These are phyloP conservation scores for Diaporthe longicolla DNA, from an alignment of 2,329 filamentous ascomycete species.

Conservation along the genomic window DNA sequence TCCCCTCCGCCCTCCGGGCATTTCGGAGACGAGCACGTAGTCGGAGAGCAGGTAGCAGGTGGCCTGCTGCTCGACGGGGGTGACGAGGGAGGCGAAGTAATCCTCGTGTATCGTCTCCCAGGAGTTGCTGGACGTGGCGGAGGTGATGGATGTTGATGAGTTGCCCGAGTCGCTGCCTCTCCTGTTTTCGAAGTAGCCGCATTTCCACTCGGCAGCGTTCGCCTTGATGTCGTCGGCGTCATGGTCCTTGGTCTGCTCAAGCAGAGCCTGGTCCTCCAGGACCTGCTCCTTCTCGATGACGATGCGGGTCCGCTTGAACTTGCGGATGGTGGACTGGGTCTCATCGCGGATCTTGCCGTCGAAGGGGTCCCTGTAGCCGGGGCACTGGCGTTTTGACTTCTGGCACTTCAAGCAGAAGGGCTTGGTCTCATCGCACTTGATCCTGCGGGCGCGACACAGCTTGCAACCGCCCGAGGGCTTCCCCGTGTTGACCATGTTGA, in stretches of 20 bases:
- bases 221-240: constrained; percentile 1
- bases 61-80: constrained; percentile 46
- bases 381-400: constrained; percentile 45
- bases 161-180: constrained; percentile 18
- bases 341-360: constrained; percentile 47
- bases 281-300: constrained; percentile 36
- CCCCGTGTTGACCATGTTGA: constrained; percentile 47
- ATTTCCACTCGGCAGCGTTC: constrained; percentile 17
- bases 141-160: constrained; percentile 16
- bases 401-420: constrained; percentile 47
- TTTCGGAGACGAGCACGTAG: constrained; percentile 41
- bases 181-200: constrained; percentile 26
- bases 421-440: constrained; percentile 48
- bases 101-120: constrained; percentile 28
- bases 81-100: constrained; percentile 33
- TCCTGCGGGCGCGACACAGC: constrained; percentile 45
- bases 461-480: constrained; percentile 47
- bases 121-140: constrained; percentile 39
- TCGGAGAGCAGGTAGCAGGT: constrained; percentile 46
- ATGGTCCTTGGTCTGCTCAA: not conserved
- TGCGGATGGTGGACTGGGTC: constrained; percentile 45
- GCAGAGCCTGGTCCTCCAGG: not conserved
- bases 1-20: constrained; percentile 23
- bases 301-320: constrained; percentile 31
- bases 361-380: constrained; percentile 46